Evolutionary conservation across 345 rosid species (phyloP).

Genomic region (Bruguiera sexangula): DNA sequence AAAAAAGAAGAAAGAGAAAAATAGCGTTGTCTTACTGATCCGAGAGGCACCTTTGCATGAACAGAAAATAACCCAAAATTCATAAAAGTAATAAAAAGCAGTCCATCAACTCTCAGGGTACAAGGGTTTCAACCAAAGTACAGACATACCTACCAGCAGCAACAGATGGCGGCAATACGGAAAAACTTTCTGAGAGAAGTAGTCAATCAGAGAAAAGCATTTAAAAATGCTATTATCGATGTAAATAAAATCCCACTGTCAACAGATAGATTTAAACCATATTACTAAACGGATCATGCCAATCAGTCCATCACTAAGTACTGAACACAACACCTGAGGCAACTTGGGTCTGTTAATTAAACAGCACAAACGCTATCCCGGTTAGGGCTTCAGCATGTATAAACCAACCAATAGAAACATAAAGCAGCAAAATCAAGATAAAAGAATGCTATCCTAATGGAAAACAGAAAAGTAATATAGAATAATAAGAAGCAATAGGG

Average conservation of each 20-base stretch:
- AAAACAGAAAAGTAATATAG: not conserved
- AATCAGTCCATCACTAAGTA: not conserved
- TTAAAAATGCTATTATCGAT: constrained; percentile 6
- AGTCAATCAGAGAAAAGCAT: constrained; percentile 1
- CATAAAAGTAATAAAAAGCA: constrained; percentile 11
- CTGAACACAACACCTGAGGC: constrained; percentile 8
- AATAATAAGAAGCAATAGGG: too few species aligned
- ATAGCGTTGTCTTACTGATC: constrained; percentile 8
- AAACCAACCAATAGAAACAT: not conserved
- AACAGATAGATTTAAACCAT: constrained; percentile 9
- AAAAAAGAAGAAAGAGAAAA: not conserved
- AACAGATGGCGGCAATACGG: constrained; percentile 19
- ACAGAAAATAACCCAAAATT: not conserved
- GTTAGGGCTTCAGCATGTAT: not conserved
- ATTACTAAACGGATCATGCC: constrained; percentile 5
- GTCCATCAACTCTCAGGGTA: constrained; percentile 13
- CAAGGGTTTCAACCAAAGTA: constrained; percentile 20
- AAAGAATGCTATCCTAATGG: not conserved
- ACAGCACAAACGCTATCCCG: constrained; percentile 16
- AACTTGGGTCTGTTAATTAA: not conserved
- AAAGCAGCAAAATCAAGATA: constrained; percentile 9
- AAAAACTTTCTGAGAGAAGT: constrained; percentile 13
- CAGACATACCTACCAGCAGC: constrained; percentile 34
- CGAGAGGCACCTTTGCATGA: not conserved
- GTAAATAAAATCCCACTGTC: constrained; percentile 14